A percentile compares a stretch with the other conserved stretches of the same genome.
phyloP scores from a whole-genome alignment of 176 grass and related monocot genomes.

The Poa annua region DNA sequence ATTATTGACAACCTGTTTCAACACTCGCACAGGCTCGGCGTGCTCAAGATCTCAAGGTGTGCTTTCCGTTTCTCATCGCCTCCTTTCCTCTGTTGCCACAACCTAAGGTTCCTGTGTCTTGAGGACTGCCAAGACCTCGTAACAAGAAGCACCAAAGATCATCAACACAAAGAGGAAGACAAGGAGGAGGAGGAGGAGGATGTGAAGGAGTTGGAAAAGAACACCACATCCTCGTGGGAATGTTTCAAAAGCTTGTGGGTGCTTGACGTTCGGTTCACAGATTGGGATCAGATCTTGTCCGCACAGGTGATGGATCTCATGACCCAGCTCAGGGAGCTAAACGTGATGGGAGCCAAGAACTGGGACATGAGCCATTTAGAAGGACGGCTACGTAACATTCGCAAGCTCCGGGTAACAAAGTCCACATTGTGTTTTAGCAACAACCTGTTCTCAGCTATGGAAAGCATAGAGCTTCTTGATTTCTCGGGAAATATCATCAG shows the following conservation, averaged over 20 bases:
- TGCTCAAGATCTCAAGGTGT: constrained; percentile 23
- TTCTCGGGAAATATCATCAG: not conserved
- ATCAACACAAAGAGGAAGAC: not conserved
- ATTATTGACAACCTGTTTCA: not conserved
- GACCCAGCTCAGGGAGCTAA: not conserved
- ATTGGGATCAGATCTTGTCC: not conserved
- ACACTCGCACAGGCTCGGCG: not conserved
- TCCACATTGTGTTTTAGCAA: not conserved
- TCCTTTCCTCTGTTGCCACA: not conserved
- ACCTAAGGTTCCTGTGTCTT: not conserved
- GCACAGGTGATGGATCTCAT: not conserved
- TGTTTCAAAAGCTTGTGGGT: constrained; percentile 21
- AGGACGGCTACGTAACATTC: not conserved
- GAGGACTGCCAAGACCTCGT: not conserved
- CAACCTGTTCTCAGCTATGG: rapidly evolving
- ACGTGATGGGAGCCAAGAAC: not conserved
- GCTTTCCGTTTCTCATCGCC: not conserved
- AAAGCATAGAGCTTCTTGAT: not conserved
- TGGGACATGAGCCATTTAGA: not conserved
- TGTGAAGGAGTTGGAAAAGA: not conserved
- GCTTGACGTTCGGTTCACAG: not conserved
- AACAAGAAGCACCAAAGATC: not conserved
- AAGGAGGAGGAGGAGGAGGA: not conserved
- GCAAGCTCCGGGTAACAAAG: not conserved
- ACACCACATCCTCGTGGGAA: rapidly evolving